Evolutionary conservation across 495 filamentous ascomycete genomes (phyloP).

Genomic region (Glonium stellatum): DNA sequence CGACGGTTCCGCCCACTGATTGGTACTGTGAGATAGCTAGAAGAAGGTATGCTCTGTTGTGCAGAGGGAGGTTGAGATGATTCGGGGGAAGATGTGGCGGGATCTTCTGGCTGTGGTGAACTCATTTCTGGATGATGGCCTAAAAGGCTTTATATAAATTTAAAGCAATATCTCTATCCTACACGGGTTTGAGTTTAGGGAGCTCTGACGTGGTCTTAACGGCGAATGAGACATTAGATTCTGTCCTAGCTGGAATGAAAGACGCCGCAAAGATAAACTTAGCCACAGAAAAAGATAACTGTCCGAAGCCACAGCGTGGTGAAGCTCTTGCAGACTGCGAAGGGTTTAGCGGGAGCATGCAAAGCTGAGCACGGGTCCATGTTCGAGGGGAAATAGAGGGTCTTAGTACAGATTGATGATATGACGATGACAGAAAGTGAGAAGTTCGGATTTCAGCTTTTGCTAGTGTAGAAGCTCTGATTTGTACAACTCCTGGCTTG

Average conservation of each 20-base stretch:
- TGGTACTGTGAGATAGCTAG: constrained; percentile 22
- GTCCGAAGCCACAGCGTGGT: neutral
- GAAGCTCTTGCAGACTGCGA: neutral
- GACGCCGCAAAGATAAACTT: neutral
- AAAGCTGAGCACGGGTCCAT: neutral
- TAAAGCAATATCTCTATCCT: neutral
- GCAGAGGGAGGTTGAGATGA: constrained; percentile 10
- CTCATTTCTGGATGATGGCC: constrained; percentile 10
- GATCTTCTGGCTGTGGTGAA: constrained; percentile 9
- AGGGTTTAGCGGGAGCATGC: neutral
- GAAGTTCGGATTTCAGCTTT: neutral
- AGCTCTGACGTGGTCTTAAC: neutral
- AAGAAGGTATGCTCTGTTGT: constrained; percentile 7
- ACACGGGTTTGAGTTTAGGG: neutral
- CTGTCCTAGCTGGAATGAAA: neutral
- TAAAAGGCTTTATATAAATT: constrained; percentile 19
- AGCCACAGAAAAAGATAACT: neutral
- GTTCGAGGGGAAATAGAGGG: neutral
- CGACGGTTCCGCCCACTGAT: constrained; percentile 4
- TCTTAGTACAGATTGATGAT: too few relatives aligned
- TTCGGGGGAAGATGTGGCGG: constrained; percentile 3
- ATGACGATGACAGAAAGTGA: neutral
- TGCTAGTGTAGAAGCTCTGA: neutral
- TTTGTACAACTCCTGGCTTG: neutral
- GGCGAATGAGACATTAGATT: neutral